A percentile compares a stretch with the other conserved stretches of the same genome.
Conservation (phyloP, 1,139 yeast genomes). For the Pichia norvegensis region DNA sequence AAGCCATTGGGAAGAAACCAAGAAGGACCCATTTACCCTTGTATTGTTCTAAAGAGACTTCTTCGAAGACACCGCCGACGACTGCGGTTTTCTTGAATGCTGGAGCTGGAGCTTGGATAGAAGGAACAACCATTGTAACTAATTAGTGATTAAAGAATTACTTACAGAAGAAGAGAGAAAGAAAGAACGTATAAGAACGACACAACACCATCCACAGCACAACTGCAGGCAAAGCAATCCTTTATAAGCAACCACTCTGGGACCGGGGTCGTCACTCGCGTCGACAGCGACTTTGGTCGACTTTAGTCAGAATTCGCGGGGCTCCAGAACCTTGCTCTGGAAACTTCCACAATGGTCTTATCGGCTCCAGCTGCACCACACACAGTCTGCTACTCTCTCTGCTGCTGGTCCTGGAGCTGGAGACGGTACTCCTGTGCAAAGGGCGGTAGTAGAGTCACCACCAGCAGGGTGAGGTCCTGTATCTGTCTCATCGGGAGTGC, state of each 20-base stretch:
- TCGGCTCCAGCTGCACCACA: neutral
- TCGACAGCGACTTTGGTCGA: neutral
- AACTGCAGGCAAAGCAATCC: neutral
- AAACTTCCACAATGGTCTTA: neutral
- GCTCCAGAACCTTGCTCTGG: neutral
- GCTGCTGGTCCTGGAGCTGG: neutral
- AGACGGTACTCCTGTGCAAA: slow-evolving; percentile 1
- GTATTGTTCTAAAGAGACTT: slow-evolving; percentile 86
- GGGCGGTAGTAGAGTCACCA: slow-evolving; percentile 5
- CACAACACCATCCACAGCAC: too few relatives aligned
- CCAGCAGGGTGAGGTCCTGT: slow-evolving; percentile 3
- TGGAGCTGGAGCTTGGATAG: slow-evolving; percentile 94
- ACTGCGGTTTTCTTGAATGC: slow-evolving; percentile 93
- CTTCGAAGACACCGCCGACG: slow-evolving; percentile 91
- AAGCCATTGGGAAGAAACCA: slow-evolving; percentile 96
- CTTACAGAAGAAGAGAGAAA: neutral
- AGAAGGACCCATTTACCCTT: slow-evolving; percentile 96
- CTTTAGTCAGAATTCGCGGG: neutral
- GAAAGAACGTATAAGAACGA: too few relatives aligned
- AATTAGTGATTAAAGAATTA: neutral
- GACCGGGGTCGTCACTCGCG: neutral
- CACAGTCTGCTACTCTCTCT: neutral
- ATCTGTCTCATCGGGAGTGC: neutral
- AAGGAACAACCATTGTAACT: slow-evolving; percentile 57
- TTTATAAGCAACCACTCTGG: neutral